Percentiles rank a stretch among this genome's conserved stretches.
Conservation (phyloP, 495 filamentous ascomycete genomes). For the Neurospora tetraspora region DNA sequence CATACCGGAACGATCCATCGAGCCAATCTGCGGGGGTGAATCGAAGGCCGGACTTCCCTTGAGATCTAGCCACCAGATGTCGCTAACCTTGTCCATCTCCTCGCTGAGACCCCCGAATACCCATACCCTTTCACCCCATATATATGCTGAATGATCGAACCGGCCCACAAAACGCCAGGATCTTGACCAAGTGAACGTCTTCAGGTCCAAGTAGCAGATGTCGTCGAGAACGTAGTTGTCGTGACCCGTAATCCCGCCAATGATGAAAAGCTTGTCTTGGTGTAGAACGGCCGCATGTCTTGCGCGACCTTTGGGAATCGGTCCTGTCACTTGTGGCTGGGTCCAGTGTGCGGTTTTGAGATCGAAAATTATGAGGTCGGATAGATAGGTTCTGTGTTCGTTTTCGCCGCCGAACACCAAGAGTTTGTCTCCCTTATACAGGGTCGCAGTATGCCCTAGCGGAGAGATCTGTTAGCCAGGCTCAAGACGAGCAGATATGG, state of each 20-base stretch:
- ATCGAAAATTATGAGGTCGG: conserved; percentile 93
- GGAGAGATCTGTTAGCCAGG: background rate
- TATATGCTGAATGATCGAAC: conserved; percentile 88
- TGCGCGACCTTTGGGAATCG: conserved; percentile 77
- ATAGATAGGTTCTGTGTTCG: conserved; percentile 89
- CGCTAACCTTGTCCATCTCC: conserved; percentile 90
- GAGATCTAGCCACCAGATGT: conserved; percentile 94
- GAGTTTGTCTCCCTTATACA: conserved; percentile 89
- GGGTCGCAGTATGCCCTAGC: conserved; percentile 84
- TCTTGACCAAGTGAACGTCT: conserved; percentile 96
- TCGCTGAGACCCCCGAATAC: conserved; percentile 92
- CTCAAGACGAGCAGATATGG: background rate
- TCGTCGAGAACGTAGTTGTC: conserved; percentile 87
- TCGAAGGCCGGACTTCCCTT: conserved; percentile 81
- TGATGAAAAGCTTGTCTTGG: conserved; percentile 91
- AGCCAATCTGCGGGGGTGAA: conserved; percentile 57
- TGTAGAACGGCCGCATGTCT: conserved; percentile 89
- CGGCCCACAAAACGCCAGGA: conserved; percentile 89
- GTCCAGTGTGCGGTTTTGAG: conserved; percentile 89
- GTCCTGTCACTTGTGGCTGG: conserved; percentile 74
- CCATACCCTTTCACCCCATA: conserved; percentile 84
- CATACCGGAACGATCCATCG: conserved; percentile 38
- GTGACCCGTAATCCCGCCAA: conserved; percentile 81
- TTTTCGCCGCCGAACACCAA: conserved; percentile 97
- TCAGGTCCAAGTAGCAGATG: conserved; percentile 89